Base-by-base conservation (phyloP, 2,329 filamentous ascomycete genomes). In the Leptodontidium sp. region DNA sequence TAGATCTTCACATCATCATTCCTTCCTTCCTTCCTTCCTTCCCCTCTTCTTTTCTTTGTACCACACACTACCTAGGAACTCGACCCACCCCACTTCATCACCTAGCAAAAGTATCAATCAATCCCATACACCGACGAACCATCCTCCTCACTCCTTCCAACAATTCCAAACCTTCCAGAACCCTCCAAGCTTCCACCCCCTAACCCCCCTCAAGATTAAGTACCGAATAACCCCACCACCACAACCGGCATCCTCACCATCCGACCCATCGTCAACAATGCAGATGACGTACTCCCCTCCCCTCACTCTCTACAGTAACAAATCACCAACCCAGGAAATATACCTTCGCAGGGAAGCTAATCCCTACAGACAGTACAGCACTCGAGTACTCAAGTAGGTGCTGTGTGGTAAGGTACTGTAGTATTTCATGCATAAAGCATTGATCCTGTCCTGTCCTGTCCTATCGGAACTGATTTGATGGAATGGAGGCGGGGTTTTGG, bases 81-180 rank as follows among this genome's bases (percentile, higher is more conserved):
- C 12, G 26, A 35, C 26, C 50, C 50, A 53, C 50, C 14, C 50
- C 29, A 32, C 29, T 2, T 53, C 26, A 9, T 26, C 29, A 53
- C 26, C 50, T 53, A 40, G 26, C 50, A 53, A 11, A 53, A n/a
- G 43, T 53, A 53, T 40, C 14, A 53, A 53, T 53, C 50, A 53
- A 53, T 53, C 26, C 12, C 26, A 32, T 53, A 53, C 50, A 53
- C 26, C 29, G 15, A 14, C 50, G 6, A n/a, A 53, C 17, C 43
- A 17, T 12, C 26, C 12, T 15, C 49, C 49, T 26, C 14, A 2
- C 50, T 17, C 14, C n/a, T n/a, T 15, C 50, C 50, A 6, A 17
- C 11, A 5, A 12, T 47, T 14, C 49, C 24, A 26, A 29, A 26
- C 49, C 21, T 52, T 52, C 49, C 24, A 29, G 49, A 14, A 26